Base-by-base conservation (phyloP, 805 yeast genomes). In the Metschnikowia reukaufii region DNA sequence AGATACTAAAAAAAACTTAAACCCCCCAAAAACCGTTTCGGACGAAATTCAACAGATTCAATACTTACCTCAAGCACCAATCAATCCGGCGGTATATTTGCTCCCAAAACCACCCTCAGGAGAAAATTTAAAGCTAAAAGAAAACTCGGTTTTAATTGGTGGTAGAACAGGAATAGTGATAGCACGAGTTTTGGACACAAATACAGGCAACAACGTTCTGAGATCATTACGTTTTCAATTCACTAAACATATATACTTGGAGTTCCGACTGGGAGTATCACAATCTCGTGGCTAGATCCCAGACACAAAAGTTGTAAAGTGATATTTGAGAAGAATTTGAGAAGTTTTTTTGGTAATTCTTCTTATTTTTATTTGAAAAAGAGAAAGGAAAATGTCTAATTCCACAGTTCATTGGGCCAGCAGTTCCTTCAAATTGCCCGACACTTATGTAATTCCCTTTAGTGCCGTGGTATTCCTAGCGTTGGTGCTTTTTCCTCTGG, bases 401-500 rank as follows among this genome's bases (percentile, higher is more conserved):
- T 6, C 13, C 18, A 36, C n/a, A n/a, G n/a, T n/a, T n/a, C n/a
- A n/a, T n/a, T n/a, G n/a, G 39, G 19, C 10, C 16, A 15, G 13
- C 6, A 10, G 36, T 18, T 15, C 27, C 21, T 17, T 27, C 29
- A 8, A 12, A 15, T 33, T 45, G 40, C 25, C 50, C 6, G 49
- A 49, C 29, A 15, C 29, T 9, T 27, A 40, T 15, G 21, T 47
- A 16, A n/a, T 50, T 5, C 44, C 54, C 17, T 30, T 52, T 12
- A 47, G 44, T n/a, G 56, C 48, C 8, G 36, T 48, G 2, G 45
- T 41, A n/a, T 42, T 50, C 17, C 16, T 31, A 29, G 17, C 44
- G 6, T 34, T 49, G 27, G 40, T 34, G 29, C 42, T 41, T 18
- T 50, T 49, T 10, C 50, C 55, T 2, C 48, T 48, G 38, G 27